Evolutionary conservation across 148 eudicot genomes (phyloP).

Genomic region (Fagopyrum tataricum): DNA sequence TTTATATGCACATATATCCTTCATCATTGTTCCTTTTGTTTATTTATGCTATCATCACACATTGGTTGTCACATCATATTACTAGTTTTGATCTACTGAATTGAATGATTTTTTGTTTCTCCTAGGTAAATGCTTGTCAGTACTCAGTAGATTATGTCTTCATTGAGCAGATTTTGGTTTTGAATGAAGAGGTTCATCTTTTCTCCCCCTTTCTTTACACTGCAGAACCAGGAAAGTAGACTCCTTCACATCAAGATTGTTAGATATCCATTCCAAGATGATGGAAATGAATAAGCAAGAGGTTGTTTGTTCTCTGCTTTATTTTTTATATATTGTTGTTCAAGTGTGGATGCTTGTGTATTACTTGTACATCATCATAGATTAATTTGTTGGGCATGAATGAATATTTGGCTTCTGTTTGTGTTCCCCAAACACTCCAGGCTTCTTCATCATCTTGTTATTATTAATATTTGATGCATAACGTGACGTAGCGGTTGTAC

Average conservation of each 20-base stretch:
- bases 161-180: not conserved
- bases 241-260: slow-evolving; percentile 74
- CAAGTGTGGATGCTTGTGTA: not conserved
- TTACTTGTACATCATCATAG: not conserved
- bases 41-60: not conserved
- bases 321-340: not conserved
- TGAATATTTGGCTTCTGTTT: not conserved
- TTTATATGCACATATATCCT: not conserved
- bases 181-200: not conserved
- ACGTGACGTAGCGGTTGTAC: not conserved
- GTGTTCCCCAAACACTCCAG: not conserved
- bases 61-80: not conserved
- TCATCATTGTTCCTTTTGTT: not conserved
- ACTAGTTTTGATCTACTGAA: not conserved
- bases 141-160: not conserved
- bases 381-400: not conserved
- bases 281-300: slow-evolving; percentile 67
- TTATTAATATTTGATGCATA: not conserved
- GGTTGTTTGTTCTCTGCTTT: slow-evolving; percentile 31
- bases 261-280: slow-evolving; percentile 91
- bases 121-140: not conserved
- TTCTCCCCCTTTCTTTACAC: slow-evolving; percentile 1
- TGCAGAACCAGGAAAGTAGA: slow-evolving; percentile 82
- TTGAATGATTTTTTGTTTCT: not conserved
- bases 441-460: not conserved